Evolutionary conservation across 805 yeast species (phyloP).

Genomic region (Zygotorulaspora florentina): DNA sequence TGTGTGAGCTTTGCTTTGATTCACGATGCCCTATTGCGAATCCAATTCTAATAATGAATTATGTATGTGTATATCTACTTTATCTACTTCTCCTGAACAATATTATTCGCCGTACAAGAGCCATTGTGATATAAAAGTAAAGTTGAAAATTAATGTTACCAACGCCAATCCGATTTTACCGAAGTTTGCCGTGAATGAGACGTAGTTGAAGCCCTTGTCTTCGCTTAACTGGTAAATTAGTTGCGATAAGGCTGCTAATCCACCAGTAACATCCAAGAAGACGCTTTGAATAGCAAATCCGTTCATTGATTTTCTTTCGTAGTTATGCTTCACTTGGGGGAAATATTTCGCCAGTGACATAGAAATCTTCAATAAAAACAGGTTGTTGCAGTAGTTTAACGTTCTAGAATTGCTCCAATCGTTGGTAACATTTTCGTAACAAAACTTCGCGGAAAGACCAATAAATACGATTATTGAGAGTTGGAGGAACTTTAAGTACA

Average conservation of each 20-base stretch:
- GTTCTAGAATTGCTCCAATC: slow-evolving; percentile 27
- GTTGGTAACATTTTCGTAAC: slow-evolving; percentile 4
- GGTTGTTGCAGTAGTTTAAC: slow-evolving; percentile 24
- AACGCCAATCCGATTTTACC: slow-evolving; percentile 40
- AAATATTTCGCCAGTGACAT: slow-evolving; percentile 52
- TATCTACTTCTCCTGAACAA: not conserved
- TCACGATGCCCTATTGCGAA: not conserved
- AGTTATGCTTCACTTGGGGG: slow-evolving; percentile 85
- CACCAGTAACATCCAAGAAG: slow-evolving; percentile 37
- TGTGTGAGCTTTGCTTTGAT: not conserved
- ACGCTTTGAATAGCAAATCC: slow-evolving; percentile 74
- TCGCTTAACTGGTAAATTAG: slow-evolving; percentile 21
- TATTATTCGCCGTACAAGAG: slow-evolving; percentile 15
- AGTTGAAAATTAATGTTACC: slow-evolving; percentile 38
- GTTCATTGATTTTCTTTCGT: slow-evolving; percentile 68
- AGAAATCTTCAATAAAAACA: slow-evolving; percentile 39
- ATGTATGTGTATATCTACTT: slow-evolving; percentile 1
- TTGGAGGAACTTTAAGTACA: slow-evolving; percentile 20
- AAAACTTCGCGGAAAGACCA: slow-evolving; percentile 16
- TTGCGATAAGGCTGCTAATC: slow-evolving; percentile 32
- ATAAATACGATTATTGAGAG: slow-evolving; percentile 16
- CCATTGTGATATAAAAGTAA: slow-evolving; percentile 40
- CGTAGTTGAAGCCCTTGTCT: slow-evolving; percentile 20
- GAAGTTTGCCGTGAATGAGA: slow-evolving; percentile 33
- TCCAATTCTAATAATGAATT: not conserved